A percentile compares a stretch with the other conserved stretches of the same genome.
Evolutionary conservation across 2,329 filamentous ascomycete genomes (phyloP).

Genomic region (Chaetomiaceae sp.): DNA sequence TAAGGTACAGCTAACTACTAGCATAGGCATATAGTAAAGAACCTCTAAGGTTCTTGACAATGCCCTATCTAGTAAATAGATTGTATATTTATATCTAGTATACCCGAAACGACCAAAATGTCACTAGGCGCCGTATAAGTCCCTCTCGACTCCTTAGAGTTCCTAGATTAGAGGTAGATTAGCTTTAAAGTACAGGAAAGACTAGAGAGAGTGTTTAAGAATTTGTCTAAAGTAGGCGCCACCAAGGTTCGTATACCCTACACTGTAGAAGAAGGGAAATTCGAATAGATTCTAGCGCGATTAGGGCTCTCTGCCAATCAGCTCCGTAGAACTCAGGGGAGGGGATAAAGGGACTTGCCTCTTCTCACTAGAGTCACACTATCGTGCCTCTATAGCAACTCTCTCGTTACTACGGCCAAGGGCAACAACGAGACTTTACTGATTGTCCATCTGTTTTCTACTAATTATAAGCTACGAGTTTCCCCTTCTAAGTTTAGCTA

Average conservation of each 20-base stretch:
- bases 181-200: conserved; percentile 14
- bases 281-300: conserved; percentile 8
- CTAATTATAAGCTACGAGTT: conserved; percentile 5
- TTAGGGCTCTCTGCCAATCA: conserved; percentile 10
- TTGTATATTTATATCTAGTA: conserved; percentile 1
- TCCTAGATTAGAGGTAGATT: conserved; percentile 11
- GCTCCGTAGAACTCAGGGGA: conserved; percentile 8
- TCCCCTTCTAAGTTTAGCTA: not conserved
- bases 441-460: conserved; percentile 9
- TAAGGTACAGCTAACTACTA: conserved; percentile 7
- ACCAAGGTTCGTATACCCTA: conserved; percentile 9
- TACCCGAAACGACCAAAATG: conserved; percentile 10
- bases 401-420: conserved; percentile 8
- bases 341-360: conserved; percentile 6
- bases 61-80: conserved; percentile 3
- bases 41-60: conserved; percentile 4
- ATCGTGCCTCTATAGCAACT: conserved; percentile 11
- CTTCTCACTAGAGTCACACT: conserved; percentile 9
- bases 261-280: conserved; percentile 11
- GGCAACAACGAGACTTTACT: conserved; percentile 6
- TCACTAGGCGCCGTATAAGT: conserved; percentile 10
- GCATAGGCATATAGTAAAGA: conserved; percentile 9
- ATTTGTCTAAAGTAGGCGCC: conserved; percentile 8
- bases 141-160: conserved; percentile 14
- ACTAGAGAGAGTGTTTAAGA: conserved; percentile 9